Base-by-base conservation (phyloP, 495 filamentous ascomycete genomes). In the Penicillium bialowiezense region DNA sequence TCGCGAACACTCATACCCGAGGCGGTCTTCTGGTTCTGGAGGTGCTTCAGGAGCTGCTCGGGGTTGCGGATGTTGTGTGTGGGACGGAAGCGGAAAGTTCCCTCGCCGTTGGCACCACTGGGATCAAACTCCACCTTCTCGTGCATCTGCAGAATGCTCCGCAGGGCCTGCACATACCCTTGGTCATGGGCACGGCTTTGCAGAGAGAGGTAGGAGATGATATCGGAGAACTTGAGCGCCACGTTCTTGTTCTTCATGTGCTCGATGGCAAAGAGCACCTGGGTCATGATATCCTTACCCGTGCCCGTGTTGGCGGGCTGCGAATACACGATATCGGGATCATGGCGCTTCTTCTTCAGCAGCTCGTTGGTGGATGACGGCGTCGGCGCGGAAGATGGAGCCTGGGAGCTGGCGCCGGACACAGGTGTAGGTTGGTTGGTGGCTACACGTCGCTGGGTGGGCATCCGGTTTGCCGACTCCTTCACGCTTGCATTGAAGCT, bases 1-100 rank as follows among this genome's bases (percentile, higher is more conserved):
- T 96, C 89, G 60, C 87, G 89, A 40, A 97, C 89, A 37, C 70
- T 74, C 43, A 97, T 81, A 2, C 90, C 90, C 41, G 83, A 79
- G 1, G 88, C 87, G n/a, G 90, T 91, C 12, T 79, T 78, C 68
- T 89, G 89, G 29, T 77, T 72, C 65, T 95, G 89, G 26, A 98
- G 79, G 62, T 88, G 84, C 35, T 78, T 79, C 20, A 95, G 81
- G 31, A 98, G 79, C 58, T 87, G 83, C 41, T 87, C 81, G 48
- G 84, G 80, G 47, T 70, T 82, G 50, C 81, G 81, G 29, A 97
- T 91, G 47, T 87, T 83, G 61, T 90, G 87, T 38, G 85, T 81
- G 15, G 93, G 90, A 13, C 80, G 80, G 72, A 90, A 95, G 36
- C 64, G 64, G 72, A 88, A 96, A 13, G 81, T 87, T 42, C 89